phyloP scores from a whole-genome alignment of 129 eudicot genomes.

The Saussurea involucrata region DNA sequence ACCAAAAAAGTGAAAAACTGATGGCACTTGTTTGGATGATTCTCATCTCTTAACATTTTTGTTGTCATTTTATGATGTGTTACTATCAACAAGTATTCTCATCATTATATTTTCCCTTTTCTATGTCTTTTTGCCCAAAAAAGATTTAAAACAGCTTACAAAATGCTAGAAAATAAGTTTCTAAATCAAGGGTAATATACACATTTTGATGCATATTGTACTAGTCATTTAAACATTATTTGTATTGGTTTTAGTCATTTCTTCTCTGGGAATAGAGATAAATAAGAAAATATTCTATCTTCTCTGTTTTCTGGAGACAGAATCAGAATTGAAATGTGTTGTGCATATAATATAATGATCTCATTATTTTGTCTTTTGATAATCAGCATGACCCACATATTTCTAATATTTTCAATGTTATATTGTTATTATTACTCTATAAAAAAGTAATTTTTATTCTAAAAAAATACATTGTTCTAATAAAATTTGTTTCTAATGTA shows the following conservation, averaged over 20 bases:
- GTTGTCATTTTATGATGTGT: conserved; percentile 53
- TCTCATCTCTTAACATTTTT: conserved; percentile 30
- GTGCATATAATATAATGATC: conserved; percentile 23
- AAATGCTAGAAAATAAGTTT: conserved; percentile 7
- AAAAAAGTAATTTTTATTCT: not conserved
- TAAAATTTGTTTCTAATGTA: not conserved
- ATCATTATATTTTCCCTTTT: conserved; percentile 15
- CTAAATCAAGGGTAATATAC: conserved; percentile 14
- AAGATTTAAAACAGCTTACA: not conserved
- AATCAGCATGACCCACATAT: conserved; percentile 26
- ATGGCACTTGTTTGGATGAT: conserved; percentile 71
- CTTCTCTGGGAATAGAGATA: conserved; percentile 13
- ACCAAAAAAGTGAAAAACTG: conserved; percentile 60
- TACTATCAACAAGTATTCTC: conserved; percentile 48
- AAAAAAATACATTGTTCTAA: not conserved
- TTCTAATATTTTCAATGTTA: conserved; percentile 15
- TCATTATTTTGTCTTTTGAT: conserved; percentile 29
- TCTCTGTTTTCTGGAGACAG: conserved; percentile 40
- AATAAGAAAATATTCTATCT: conserved; percentile 24
- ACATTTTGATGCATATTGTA: conserved; percentile 14
- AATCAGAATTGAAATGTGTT: conserved; percentile 34
- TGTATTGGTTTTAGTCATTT: conserved; percentile 6
- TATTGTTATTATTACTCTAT: not conserved
- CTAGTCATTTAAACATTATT: not conserved
- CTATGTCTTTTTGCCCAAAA: not conserved